A percentile compares a stretch with the other conserved stretches of the same genome.
phyloP scores from a whole-genome alignment of 768 basidiomycete genomes.

The Clitopilus hobsonii region DNA sequence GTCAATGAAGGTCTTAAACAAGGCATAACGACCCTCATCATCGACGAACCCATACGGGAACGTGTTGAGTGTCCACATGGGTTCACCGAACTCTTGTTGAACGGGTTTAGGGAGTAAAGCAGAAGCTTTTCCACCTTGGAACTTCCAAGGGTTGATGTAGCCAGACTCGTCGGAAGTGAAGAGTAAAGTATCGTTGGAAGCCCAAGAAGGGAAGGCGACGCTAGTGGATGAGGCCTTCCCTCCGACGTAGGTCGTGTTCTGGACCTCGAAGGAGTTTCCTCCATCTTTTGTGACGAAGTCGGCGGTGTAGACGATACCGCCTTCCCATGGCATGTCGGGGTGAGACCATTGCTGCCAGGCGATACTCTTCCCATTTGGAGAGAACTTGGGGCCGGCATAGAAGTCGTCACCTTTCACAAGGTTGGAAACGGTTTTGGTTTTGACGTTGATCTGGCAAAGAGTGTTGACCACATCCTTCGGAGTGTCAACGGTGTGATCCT shows the following conservation, averaged over 20 bases:
- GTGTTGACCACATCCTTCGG: constrained; percentile 53
- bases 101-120: constrained; percentile 40
- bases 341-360: constrained; percentile 23
- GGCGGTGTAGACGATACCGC: constrained; percentile 32
- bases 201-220: constrained; percentile 59
- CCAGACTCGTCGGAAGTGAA: constrained; percentile 65
- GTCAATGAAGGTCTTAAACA: constrained; percentile 37
- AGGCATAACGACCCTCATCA: constrained; percentile 21
- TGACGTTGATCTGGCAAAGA: constrained; percentile 52
- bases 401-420: constrained; percentile 63
- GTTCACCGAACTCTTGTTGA: constrained; percentile 50
- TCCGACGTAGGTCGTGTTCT: constrained; percentile 40
- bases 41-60: constrained; percentile 44
- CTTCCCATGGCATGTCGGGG: constrained; percentile 24
- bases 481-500: constrained; percentile 60
- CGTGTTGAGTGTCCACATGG: constrained; percentile 50
- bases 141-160: constrained; percentile 65
- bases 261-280: constrained; percentile 19
- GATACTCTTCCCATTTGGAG: constrained; percentile 17
- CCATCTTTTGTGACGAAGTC: constrained; percentile 28
- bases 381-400: constrained; percentile 47
- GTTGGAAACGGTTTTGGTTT: constrained; percentile 34
- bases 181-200: constrained; percentile 46
- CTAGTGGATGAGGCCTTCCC: constrained; percentile 45
- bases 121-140: constrained; percentile 23